A percentile compares a stretch with the other conserved stretches of the same genome.
Conservation (phyloP, 192 early-diverging fungal genomes). For the Coemansia sp. region DNA sequence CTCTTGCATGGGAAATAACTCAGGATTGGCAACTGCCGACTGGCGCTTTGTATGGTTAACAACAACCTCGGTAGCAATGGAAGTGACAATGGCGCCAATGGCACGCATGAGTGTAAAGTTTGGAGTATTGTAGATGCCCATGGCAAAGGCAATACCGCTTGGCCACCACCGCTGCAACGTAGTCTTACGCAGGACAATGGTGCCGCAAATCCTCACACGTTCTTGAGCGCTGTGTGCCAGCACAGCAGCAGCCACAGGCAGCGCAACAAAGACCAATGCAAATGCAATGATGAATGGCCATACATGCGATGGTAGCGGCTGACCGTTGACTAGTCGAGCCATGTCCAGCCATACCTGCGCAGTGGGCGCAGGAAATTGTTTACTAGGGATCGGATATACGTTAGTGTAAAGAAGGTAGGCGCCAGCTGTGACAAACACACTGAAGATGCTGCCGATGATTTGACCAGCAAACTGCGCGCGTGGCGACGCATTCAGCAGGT, state of each 20-base stretch:
- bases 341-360: slow-evolving; percentile 79
- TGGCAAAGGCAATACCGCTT: slow-evolving; percentile 75
- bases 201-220: background rate
- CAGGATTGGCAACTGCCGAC: background rate
- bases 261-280: slow-evolving; percentile 54
- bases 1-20: background rate
- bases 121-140: slow-evolving; percentile 78
- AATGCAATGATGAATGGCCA: slow-evolving; percentile 61
- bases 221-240: slow-evolving; percentile 5
- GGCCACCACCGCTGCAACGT: slow-evolving; percentile 59
- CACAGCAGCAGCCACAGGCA: slow-evolving; percentile 23
- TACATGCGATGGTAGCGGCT: slow-evolving; percentile 65
- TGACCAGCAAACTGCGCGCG: slow-evolving; percentile 84
- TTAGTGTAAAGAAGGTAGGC: slow-evolving; percentile 69
- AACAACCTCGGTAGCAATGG: slow-evolving; percentile 38
- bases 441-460: slow-evolving; percentile 73
- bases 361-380: slow-evolving; percentile 68
- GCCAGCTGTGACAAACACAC: slow-evolving; percentile 67
- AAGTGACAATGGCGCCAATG: slow-evolving; percentile 57
- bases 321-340: slow-evolving; percentile 73
- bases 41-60: slow-evolving; percentile 9
- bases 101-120: slow-evolving; percentile 72
- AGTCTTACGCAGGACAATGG: slow-evolving; percentile 8
- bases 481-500: slow-evolving; percentile 77
- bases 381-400: slow-evolving; percentile 69